Evolutionary conservation across 140 eudicot species (phyloP).

Genomic region (Erigeron philadelphicus): DNA sequence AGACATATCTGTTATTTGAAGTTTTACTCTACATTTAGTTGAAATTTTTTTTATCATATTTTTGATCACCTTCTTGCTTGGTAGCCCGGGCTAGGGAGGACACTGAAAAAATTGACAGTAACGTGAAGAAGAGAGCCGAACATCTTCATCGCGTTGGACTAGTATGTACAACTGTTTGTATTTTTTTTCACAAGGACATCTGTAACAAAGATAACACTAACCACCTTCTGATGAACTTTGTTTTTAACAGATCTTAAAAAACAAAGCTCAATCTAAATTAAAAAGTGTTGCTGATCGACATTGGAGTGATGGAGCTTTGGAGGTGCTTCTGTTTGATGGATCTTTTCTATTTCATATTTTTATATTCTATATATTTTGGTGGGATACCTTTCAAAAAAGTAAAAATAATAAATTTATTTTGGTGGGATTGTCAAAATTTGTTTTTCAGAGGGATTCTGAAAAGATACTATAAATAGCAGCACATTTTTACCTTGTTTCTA

Average conservation of each 20-base stretch:
- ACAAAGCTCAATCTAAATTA: slow-evolving; percentile 79
- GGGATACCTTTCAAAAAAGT: background rate
- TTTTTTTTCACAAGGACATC: background rate
- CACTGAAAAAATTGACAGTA: slow-evolving; percentile 75
- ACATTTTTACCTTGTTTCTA: background rate
- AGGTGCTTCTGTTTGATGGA: slow-evolving; percentile 41
- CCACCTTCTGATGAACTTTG: slow-evolving; percentile 5
- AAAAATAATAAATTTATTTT: background rate
- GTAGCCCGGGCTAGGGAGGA: slow-evolving; percentile 97
- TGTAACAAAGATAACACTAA: background rate
- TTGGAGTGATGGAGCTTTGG: slow-evolving; percentile 99
- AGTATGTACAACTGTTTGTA: slow-evolving; percentile 37
- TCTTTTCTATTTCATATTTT: background rate
- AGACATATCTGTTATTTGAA: no score
- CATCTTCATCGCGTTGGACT: slow-evolving; percentile 74
- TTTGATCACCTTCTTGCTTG: slow-evolving; percentile 25
- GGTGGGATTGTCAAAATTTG: background rate
- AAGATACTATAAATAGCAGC: background rate
- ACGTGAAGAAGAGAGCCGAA: slow-evolving; percentile 88
- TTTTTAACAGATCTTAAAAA: slow-evolving; percentile 54
- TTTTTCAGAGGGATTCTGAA: background rate
- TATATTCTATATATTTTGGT: background rate
- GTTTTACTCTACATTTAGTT: no score
- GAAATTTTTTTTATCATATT: background rate
- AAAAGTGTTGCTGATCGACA: slow-evolving; percentile 84